Evolutionary conservation across 768 basidiomycete genomes (phyloP), one percentile per base, ranked within the genome.

Genomic region (Daedaleopsis sinensis): DNA sequence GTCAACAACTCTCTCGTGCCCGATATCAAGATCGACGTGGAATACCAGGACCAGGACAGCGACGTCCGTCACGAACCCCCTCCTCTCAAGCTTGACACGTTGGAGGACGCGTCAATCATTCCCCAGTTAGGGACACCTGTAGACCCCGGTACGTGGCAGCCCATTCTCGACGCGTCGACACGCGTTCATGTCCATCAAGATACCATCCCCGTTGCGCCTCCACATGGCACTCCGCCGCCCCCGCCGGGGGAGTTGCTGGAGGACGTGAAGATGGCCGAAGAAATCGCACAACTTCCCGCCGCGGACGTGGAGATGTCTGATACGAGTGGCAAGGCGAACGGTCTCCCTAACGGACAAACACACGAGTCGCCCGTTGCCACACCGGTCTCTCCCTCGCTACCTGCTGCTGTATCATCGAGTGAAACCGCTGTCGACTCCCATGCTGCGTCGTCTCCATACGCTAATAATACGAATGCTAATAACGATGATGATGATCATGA

Each of bases 1-100:
- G 78, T 87, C 70, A 83, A 84, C 65, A 77, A 76, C 59, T 65
- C 71, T 52, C 75, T 77, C 53, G 76, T 76, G 56, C 78, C 82
- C 47, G 82, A 84, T 73, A 80, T 83, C 65, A 88, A 86, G 78
- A 85, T 88, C 68, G 82, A 85, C 71, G 79, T 83, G 64, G 84
- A 87, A 77, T 80, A 77, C 64, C 78, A 80, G 66, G 82, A 86
- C 68, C 82, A 83, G 64, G 88, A 89, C 77, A 86, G 85, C 70
- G 84, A 88, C 80, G 86, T 80, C 68, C 84, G 83, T 58, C 81
- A 84, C 70, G 86, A 89, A 66, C 84, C 83, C 49, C 71, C 84
- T 57, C 74, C 80, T 54, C 72, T 84, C 68, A 85, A 82, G 69
- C 68, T 76, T 65, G 78, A 80, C 65, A 68, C 71, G 47, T 37